Evolutionary conservation across 2,329 filamentous ascomycete genomes (phyloP), one percentile per base, ranked within the genome.

Genomic region (Epichloe brachyelytri): DNA sequence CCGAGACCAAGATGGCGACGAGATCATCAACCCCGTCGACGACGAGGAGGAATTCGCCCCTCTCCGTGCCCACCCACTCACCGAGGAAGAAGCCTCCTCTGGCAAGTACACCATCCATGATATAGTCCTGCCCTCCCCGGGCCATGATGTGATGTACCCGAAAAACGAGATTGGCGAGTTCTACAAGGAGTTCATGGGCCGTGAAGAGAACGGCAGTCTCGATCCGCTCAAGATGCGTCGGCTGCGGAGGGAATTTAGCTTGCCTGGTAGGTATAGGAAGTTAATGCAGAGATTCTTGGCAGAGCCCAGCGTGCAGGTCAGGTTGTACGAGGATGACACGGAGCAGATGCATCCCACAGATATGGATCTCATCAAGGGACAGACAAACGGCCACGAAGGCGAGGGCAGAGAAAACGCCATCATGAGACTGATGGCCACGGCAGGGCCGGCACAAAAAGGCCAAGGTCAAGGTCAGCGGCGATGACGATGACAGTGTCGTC

Each of bases 301-400:
- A 2, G 67, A 74, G 7, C 78, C 87, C 7, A 78, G 75, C 11
- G 84, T 82, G 52, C 79, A 87, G 53, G 78, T 95, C 11, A 82
- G 78, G 61, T 68, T 73, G 5, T 97, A 96, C 63, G 62, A 63
- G 3, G 76, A 82, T 30, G 80, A 84, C 34, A 79, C 84, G 36
- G 82, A 94, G 68, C 90, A 97, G 69, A 82, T 97, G 68, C 85
- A 95, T 3, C 79, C 85, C 54, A 98, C 93, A 0, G 93, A 98
- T 65, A 62, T 93, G 51, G 87, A 96, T 58, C 70, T 76, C 48
- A 68, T 91, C 54, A 72, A 73, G 53, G 68, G 69, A 37, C 59
- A 56, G 50, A 17, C 7, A 45, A 50, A 39, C 20, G 51, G 51
- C 17, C 52, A 30, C 12, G 44, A 49, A 11, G 49, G 41, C 34